Base-by-base conservation (phyloP, 179 eudicot species). In the Carnegiea gigantea region DNA sequence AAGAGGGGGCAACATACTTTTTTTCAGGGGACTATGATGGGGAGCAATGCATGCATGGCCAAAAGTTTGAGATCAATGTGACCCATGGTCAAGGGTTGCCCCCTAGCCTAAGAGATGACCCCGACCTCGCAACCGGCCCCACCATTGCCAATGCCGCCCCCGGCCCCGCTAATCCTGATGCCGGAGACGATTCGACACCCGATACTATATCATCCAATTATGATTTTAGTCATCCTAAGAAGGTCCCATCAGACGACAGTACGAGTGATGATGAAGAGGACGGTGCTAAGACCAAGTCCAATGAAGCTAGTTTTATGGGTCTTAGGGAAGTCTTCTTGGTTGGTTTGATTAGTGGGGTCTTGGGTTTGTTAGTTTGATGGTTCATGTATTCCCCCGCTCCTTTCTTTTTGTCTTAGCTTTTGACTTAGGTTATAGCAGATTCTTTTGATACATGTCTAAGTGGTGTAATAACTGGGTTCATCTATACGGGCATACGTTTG, bases 11-110 rank as follows among this genome's bases (percentile, higher is more conserved):
- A 1, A 91, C 90, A 0, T 95, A 92, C 38, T 95, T 93, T 82
- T 93, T 95, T 88, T 95, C 98, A 3, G 87, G 98, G 10, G 92
- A 92, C 81, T 95, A 95, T 53, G 98, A 95, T 46, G 98, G 98
- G 1, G 92, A 91, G 65, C 98, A 95, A 77, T 95, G 98, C 80
- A 77, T 79, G 70, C 79, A 83, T 40, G 98, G 98, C 14, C 95
- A 90, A 73, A 89, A 80, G 49, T 88, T 95, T 9, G 82, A 85
- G 49, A 89, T 95, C 54, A 91, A 89, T 24, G 98, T 95, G 51
- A 87, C 93, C 2, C 82, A 90, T 54, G 98, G 98, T 0, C 84
- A 88, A 78, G 98, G 98, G 13, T 77, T 95, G 76, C 98, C 98
- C 3, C 84, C 88, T 4, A 87, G 88, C 68, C 85, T 95, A 9